Percentiles rank a stretch among this genome's conserved stretches.
Conservation (phyloP, 495 filamentous ascomycete species). For the Penicillium tannophilum region DNA sequence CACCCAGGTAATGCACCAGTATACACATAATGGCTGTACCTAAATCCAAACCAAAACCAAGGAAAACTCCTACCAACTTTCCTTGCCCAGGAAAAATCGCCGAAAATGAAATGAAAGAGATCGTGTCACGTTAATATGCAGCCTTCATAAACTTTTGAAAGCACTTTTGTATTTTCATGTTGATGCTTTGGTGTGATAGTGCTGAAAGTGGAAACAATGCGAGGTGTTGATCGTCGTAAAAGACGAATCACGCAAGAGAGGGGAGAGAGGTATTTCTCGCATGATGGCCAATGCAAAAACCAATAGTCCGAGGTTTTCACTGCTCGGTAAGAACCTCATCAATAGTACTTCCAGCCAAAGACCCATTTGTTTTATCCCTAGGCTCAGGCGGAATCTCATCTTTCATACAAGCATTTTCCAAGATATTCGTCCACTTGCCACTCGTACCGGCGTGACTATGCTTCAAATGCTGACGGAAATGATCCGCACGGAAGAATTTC, state of each 20-base stretch:
- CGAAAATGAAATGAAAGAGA: conserved; percentile 8
- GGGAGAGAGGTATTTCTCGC: not conserved
- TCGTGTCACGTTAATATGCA: conserved; percentile 14
- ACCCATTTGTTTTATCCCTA: conserved; percentile 27
- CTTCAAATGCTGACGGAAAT: conserved; percentile 97
- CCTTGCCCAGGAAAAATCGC: not conserved
- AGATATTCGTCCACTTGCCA: conserved; percentile 98
- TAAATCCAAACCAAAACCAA: not conserved
- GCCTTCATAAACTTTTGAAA: conserved; percentile 10
- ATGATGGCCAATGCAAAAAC: not conserved
- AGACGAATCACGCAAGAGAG: not conserved
- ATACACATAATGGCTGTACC: conserved; percentile 16
- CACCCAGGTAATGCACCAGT: conserved; percentile 18
- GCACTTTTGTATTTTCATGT: conserved; percentile 12
- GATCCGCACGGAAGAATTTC: conserved; percentile 97
- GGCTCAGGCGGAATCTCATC: conserved; percentile 67
- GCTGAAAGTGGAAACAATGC: not conserved
- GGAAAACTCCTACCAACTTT: conserved; percentile 1
- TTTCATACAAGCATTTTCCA: conserved; percentile 97
- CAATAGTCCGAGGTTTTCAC: not conserved
- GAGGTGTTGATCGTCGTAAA: not conserved
- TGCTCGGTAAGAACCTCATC: conserved; percentile 33
- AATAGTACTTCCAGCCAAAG: conserved; percentile 37
- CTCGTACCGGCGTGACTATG: conserved; percentile 96
- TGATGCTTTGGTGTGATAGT: conserved; percentile 2